Evolutionary conservation across 257 asterid genomes (phyloP), one percentile per base, ranked within the genome.

Genomic region (Solanum bukasovii): DNA sequence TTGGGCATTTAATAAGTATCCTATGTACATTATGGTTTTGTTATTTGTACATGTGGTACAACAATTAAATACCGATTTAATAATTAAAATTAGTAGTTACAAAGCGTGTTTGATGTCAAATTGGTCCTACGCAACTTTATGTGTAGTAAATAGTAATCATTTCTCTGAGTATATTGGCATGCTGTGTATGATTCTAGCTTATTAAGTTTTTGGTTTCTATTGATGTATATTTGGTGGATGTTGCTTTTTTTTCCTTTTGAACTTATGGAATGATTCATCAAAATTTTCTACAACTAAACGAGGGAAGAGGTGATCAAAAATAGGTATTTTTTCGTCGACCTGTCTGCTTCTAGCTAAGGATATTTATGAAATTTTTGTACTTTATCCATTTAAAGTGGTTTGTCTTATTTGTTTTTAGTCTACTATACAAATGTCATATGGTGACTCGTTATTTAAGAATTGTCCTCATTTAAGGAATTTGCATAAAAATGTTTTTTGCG

Each of bases 301-400:
- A 42, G 2, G 4, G 0, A 3, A 63, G 12, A 59, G 5, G 2
- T 20, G 5, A 9, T 59, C 12, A 3, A 20, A 56, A 59, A 1
- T 0, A 20, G 0, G 5, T 21, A 9, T 52, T 5, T 52, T 0
- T 59, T 59, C 5, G 1, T 59, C 0, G 1, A 59, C 0, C 2
- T 59, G 0, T 8, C 0, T 59, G 12, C 4, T 59, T 59, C 11
- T 20, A 59, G 27, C 5, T 7, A 1, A 59, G 25, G 5, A 21
- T 59, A 59, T 7, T 21, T 59, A 59, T 59, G 0, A 8, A 59
- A 0, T 20, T 59, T 7, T 21, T 59, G 12, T 20, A 59, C 27
- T 21, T 21, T 7, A 59, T 59, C 5, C 2, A 20, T 7, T 59
- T 59, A 20, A 56, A 59, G 1, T 20, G 9, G 0, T 59, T 9